Percentiles rank a stretch among this genome's conserved stretches.
Evolutionary conservation across 768 basidiomycete genomes (phyloP).

Genomic region (Phaeotremella skinneri): DNA sequence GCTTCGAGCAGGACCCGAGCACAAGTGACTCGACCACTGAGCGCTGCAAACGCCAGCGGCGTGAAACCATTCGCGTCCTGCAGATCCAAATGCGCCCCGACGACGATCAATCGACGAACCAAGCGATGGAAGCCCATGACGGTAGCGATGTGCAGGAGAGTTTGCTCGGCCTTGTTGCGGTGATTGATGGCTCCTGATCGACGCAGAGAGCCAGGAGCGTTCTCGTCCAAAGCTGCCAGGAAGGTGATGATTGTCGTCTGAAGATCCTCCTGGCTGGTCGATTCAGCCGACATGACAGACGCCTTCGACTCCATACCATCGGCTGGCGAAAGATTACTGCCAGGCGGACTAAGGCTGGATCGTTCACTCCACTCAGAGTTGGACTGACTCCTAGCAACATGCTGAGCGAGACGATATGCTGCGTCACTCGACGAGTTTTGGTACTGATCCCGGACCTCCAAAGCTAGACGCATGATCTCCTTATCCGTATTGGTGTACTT

Average conservation of each 20-base stretch:
- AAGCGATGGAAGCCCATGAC: slow-evolving; percentile 74
- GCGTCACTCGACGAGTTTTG: slow-evolving; percentile 36
- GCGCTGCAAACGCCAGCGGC: slow-evolving; percentile 78
- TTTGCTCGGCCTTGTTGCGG: slow-evolving; percentile 69
- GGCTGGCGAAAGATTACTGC: slow-evolving; percentile 40
- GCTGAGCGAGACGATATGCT: slow-evolving; percentile 38
- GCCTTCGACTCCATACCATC: slow-evolving; percentile 35
- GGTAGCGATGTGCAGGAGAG: slow-evolving; percentile 80
- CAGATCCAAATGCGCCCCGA: slow-evolving; percentile 72
- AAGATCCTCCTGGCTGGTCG: slow-evolving; percentile 55
- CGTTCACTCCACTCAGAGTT: slow-evolving; percentile 34
- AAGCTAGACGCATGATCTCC: slow-evolving; percentile 41
- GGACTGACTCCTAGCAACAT: slow-evolving; percentile 22
- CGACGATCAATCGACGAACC: slow-evolving; percentile 67
- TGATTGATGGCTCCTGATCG: slow-evolving; percentile 66
- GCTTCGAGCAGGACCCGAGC: slow-evolving; percentile 67
- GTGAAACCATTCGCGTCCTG: slow-evolving; percentile 90
- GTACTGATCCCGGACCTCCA: slow-evolving; percentile 38
- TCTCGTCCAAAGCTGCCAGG: slow-evolving; percentile 68
- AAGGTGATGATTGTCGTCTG: slow-evolving; percentile 76
- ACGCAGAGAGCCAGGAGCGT: slow-evolving; percentile 54
- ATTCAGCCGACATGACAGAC: slow-evolving; percentile 8
- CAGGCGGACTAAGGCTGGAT: slow-evolving; percentile 30
- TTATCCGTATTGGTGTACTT: slow-evolving; percentile 37
- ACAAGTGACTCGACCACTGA: slow-evolving; percentile 65